Evolutionary conservation across 768 basidiomycete species (phyloP), one percentile per base, ranked within the genome.

Genomic region (Rhizopogon vesiculosus): DNA sequence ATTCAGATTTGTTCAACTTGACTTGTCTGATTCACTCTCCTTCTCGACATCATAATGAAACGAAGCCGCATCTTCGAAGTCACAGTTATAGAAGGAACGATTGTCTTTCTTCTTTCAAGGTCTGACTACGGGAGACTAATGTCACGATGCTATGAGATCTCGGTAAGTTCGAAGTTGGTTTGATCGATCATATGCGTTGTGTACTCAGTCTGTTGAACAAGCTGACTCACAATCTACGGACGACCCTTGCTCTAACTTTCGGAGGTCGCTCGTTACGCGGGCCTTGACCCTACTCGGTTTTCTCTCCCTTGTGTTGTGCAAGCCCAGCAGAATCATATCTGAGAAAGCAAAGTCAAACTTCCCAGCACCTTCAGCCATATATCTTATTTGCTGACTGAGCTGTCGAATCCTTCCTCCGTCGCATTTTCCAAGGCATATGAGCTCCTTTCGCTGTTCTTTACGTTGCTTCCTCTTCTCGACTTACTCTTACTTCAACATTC

Each of bases 301-400:
- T 3, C 86, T 98, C 64, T 72, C 81, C 0, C 94, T 94, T 0
- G 76, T 97, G 25, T 76, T 98, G 15, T 85, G 87, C 46, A 87
- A 85, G 60, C 86, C 93, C 2, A 69, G 79, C 22, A 91, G 85
- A 66, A 67, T 85, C 3, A 81, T 97, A 0, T 80, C 89, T 0
- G 97, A 99, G 72, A 91, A 87, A 68, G 78, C 87, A 98, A 98
- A 74, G 75, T 83, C 40, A 83, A 95, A 65, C 69, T 98, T 54
- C 76, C 98, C 51, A 83, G 76, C 62, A 90, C 91, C 61, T 72
- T 88, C 46, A 77, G 73, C 56, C 82, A 78, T 54, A 77, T 89
- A 48, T 78, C 93, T 61, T 76, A 80, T 18, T 76, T 91, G 56
- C 78, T 93, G 29, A 78, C 82, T 12, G 86, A 82, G n/a, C 72